These are phyloP conservation scores for Salix arbutifolia DNA, from an alignment of 345 rosid species.

Conservation along the genomic window DNA sequence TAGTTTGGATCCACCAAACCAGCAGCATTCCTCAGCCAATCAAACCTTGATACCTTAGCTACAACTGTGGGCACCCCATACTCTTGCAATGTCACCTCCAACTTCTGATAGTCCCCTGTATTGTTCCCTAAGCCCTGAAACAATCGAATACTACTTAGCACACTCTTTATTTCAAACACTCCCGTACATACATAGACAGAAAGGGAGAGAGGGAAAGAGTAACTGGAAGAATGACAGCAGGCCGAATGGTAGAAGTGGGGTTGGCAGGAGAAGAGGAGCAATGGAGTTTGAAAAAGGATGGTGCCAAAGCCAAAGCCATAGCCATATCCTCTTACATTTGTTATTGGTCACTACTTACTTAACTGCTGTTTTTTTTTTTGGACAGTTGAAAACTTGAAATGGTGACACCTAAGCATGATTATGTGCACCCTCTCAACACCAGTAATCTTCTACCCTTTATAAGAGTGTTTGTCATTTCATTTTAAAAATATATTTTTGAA, in stretches of 20 bases:
- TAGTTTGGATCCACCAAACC: slow-evolving; percentile 78
- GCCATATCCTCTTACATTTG: background rate
- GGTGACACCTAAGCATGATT: too few relatives aligned
- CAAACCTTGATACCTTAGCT: slow-evolving; percentile 71
- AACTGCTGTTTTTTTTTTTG: background rate
- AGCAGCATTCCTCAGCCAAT: slow-evolving; percentile 92
- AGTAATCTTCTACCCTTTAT: too few relatives aligned
- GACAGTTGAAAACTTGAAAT: slow-evolving; percentile 1
- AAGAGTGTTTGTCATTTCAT: too few relatives aligned
- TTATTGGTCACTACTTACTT: background rate
- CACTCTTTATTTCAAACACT: background rate
- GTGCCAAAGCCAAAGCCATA: slow-evolving; percentile 35
- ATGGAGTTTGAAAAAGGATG: slow-evolving; percentile 31
- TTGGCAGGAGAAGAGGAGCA: slow-evolving; percentile 26
- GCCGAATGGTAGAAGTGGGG: slow-evolving; percentile 39
- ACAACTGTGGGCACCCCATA: slow-evolving; percentile 65
- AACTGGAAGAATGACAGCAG: slow-evolving; percentile 90
- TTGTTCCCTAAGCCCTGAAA: slow-evolving; percentile 86
- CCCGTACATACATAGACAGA: background rate
- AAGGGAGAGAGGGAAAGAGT: slow-evolving; percentile 10
- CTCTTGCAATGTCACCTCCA: slow-evolving; percentile 50
- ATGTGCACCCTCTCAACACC: too few relatives aligned
- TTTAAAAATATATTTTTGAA: too few relatives aligned
- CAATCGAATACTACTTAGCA: background rate
- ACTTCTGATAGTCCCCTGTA: slow-evolving; percentile 65